Conservation (phyloP, 2,329 filamentous ascomycete species). For the Trichoderma harzianum region DNA sequence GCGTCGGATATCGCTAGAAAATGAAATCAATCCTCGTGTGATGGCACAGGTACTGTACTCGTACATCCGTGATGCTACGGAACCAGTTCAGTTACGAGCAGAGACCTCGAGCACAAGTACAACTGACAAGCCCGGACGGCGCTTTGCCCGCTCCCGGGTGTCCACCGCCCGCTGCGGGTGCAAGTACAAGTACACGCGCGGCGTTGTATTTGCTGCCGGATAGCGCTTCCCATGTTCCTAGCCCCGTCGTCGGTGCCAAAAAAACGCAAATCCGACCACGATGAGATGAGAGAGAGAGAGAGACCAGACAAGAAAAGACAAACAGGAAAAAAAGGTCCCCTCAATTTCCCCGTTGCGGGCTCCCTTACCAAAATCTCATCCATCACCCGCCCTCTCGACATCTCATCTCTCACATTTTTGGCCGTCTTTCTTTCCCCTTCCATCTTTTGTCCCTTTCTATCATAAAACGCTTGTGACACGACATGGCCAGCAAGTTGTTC, state of each 20-base stretch:
- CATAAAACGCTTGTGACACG: neutral
- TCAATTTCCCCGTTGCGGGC: neutral
- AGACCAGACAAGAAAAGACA: neutral
- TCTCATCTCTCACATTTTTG: slow-evolving; percentile 17
- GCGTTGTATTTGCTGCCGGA: neutral
- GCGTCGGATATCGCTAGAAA: slow-evolving; percentile 6
- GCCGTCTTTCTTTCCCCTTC: neutral
- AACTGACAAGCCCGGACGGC: neutral
- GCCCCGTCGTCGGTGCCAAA: neutral
- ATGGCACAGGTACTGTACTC: neutral
- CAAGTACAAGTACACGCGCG: neutral
- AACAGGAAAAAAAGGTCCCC: neutral
- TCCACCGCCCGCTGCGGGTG: neutral
- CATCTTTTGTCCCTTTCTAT: neutral
- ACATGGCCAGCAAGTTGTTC: neutral
- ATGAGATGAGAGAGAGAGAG: neutral
- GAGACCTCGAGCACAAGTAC: neutral
- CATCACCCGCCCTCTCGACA: neutral
- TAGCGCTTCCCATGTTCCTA: neutral
- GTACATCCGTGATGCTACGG: no score
- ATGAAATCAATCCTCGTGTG: neutral
- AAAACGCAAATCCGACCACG: neutral
- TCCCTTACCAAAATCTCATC: slow-evolving; percentile 13
- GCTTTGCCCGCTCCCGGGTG: neutral
- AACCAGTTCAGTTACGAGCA: neutral